Conservation (phyloP, 192 early-diverging fungal species). For the Allomyces arbusculus region DNA sequence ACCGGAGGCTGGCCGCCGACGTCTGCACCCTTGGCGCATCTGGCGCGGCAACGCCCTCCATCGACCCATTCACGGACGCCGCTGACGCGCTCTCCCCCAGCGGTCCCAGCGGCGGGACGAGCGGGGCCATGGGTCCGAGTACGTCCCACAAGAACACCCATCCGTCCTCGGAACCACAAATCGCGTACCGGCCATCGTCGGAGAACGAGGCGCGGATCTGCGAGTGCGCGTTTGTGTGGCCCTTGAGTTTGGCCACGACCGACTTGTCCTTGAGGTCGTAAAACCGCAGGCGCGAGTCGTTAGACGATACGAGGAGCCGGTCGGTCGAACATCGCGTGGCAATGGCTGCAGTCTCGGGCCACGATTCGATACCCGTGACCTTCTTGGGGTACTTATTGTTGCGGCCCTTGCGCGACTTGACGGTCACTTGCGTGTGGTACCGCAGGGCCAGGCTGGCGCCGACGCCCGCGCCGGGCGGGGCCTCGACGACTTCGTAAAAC, state of each 20-base stretch:
- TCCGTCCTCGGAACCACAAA: conserved; percentile 25
- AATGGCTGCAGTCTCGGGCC: conserved; percentile 5
- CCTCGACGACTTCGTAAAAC: conserved; percentile 24
- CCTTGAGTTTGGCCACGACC: conserved; percentile 20
- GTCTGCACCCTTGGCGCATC: not conserved
- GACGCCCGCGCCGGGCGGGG: too few relatives aligned
- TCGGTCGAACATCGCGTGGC: not conserved
- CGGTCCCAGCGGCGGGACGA: not conserved
- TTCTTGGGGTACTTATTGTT: conserved; percentile 9
- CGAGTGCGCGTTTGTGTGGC: conserved; percentile 12
- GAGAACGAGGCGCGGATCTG: conserved; percentile 18
- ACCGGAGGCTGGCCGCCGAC: not conserved
- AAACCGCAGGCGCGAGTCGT: conserved; percentile 24
- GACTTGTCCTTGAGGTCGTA: conserved; percentile 27
- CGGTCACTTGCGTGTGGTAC: conserved; percentile 32
- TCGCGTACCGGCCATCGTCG: conserved; percentile 20
- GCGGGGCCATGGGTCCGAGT: not conserved
- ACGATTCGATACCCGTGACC: conserved; percentile 25
- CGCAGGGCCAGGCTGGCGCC: conserved; percentile 8
- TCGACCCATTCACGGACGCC: not conserved
- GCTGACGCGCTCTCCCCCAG: not conserved
- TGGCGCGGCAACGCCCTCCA: not conserved
- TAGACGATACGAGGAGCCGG: conserved; percentile 20
- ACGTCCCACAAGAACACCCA: conserved; percentile 21
- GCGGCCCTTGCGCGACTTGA: conserved; percentile 10